Evolutionary conservation across 2,329 filamentous ascomycete species (phyloP).

Genomic region (Aureobasidium sp.): DNA sequence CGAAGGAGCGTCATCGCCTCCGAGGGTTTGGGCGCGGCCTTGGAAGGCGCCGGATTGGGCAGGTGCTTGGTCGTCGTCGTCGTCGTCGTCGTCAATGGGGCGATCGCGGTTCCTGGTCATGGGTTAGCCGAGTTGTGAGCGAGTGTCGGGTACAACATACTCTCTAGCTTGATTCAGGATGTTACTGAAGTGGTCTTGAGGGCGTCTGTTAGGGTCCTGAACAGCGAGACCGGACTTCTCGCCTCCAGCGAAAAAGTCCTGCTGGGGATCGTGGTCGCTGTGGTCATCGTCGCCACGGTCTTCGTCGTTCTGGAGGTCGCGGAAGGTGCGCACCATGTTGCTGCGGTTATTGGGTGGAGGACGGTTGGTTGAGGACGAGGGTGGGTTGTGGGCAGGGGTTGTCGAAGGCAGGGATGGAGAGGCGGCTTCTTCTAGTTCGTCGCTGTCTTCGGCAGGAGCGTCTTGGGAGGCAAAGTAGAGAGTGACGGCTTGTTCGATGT

Average conservation of each 20-base stretch:
- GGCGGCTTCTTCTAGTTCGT: slow-evolving; percentile 21
- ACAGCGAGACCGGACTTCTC: slow-evolving; percentile 73
- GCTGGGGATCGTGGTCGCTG: slow-evolving; percentile 51
- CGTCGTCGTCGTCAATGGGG: slow-evolving; percentile 40
- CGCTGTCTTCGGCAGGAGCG: slow-evolving; percentile 24
- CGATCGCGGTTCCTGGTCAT: slow-evolving; percentile 50
- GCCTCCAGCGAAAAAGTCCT: slow-evolving; percentile 72
- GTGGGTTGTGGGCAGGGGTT: slow-evolving; percentile 10
- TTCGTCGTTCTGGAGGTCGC: slow-evolving; percentile 37
- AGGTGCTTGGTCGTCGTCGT: slow-evolving; percentile 43
- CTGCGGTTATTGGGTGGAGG: slow-evolving; percentile 16
- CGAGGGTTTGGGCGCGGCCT: slow-evolving; percentile 66
- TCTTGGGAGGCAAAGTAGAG: slow-evolving; percentile 36
- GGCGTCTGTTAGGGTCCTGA: slow-evolving; percentile 44
- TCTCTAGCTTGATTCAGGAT: slow-evolving; percentile 41
- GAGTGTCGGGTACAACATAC: slow-evolving; percentile 22
- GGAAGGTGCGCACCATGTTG: slow-evolving; percentile 35
- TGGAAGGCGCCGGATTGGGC: slow-evolving; percentile 43
- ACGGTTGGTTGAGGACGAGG: slow-evolving; percentile 15
- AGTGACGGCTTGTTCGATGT: slow-evolving; percentile 37
- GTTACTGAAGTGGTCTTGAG: slow-evolving; percentile 40
- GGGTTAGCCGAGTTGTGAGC: background rate
- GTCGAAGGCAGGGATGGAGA: slow-evolving; percentile 13
- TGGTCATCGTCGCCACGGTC: slow-evolving; percentile 52
- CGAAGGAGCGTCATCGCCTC: slow-evolving; percentile 67